A percentile compares a stretch with the other conserved stretches of the same genome.
These are phyloP conservation scores for Aspergillus amoenus DNA, from an alignment of 2,329 filamentous ascomycete genomes.

Conservation along the genomic window DNA sequence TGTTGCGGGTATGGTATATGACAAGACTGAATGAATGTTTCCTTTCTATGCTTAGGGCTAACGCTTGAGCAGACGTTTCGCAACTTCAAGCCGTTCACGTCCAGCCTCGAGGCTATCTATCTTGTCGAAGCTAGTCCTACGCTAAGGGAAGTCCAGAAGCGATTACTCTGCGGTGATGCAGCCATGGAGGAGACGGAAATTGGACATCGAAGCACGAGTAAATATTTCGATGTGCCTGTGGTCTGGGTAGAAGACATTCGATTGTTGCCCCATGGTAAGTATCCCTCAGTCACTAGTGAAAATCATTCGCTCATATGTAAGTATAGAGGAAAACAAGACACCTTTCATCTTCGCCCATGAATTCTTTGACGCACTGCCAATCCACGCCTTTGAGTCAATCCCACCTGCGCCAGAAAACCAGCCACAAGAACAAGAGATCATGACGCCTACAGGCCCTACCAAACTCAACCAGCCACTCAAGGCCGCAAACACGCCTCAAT, in stretches of 20 bases:
- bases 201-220: slow-evolving; percentile 73
- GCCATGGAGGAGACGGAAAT: slow-evolving; percentile 69
- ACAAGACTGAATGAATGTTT: background rate
- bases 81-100: slow-evolving; percentile 75
- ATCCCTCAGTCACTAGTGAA: background rate
- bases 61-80: slow-evolving; percentile 65
- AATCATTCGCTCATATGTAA: background rate
- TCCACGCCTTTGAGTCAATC: slow-evolving; percentile 88
- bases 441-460: slow-evolving; percentile 49
- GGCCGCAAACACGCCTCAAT: slow-evolving; percentile 56
- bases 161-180: slow-evolving; percentile 73
- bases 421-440: slow-evolving; percentile 51
- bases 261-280: slow-evolving; percentile 69
- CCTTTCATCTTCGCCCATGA: slow-evolving; percentile 97
- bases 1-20: slow-evolving; percentile 71
- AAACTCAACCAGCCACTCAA: slow-evolving; percentile 44
- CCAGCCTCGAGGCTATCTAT: slow-evolving; percentile 81
- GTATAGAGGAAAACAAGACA: slow-evolving; percentile 63
- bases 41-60: slow-evolving; percentile 1
- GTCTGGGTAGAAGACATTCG: slow-evolving; percentile 89
- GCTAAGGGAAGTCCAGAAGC: slow-evolving; percentile 74
- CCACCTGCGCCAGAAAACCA: slow-evolving; percentile 47
- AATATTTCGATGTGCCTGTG: slow-evolving; percentile 71
- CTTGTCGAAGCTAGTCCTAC: slow-evolving; percentile 89
- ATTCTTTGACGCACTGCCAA: slow-evolving; percentile 96